Conservation (phyloP, 2,329 filamentous ascomycete species). For the Didymosphaeria variabile region DNA sequence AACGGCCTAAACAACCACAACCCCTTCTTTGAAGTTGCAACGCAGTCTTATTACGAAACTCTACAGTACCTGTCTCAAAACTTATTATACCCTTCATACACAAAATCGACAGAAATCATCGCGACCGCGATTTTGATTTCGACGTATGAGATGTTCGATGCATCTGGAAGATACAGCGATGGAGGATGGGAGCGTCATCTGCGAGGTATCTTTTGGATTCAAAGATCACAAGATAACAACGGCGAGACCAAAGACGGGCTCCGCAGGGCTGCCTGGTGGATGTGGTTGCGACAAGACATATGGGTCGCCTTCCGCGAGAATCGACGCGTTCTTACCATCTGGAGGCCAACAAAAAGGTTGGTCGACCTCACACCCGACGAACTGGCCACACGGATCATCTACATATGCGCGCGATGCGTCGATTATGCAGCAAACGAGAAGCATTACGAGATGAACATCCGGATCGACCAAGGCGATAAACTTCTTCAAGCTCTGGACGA, state of each 20-base stretch:
- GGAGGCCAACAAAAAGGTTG: constrained; percentile 62
- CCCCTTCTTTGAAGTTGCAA: constrained; percentile 48
- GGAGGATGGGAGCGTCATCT: constrained; percentile 69
- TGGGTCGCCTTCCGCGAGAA: constrained; percentile 71
- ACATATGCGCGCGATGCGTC: constrained; percentile 65
- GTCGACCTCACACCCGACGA: constrained; percentile 62
- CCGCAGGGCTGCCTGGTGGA: constrained; percentile 70
- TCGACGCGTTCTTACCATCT: constrained; percentile 66
- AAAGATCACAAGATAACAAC: constrained; percentile 68
- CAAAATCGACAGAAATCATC: constrained; percentile 65
- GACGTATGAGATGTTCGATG: constrained; percentile 73
- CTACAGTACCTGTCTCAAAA: constrained; percentile 69
- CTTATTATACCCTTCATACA: constrained; percentile 66
- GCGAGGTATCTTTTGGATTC: constrained; percentile 72
- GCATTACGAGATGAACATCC: constrained; percentile 53
- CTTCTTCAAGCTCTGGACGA: constrained; percentile 61
- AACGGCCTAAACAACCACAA: constrained; percentile 35
- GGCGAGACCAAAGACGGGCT: constrained; percentile 64
- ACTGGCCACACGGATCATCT: constrained; percentile 63
- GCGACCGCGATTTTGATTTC: constrained; percentile 68
- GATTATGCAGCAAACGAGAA: constrained; percentile 67
- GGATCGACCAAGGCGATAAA: constrained; percentile 58
- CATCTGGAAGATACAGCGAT: constrained; percentile 52
- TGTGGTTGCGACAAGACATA: constrained; percentile 71
- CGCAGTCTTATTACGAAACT: constrained; percentile 70